Evolutionary conservation across 805 yeast genomes (phyloP), one percentile per base, ranked within the genome.

Genomic region (Cyberlindnera mississippiensis): DNA sequence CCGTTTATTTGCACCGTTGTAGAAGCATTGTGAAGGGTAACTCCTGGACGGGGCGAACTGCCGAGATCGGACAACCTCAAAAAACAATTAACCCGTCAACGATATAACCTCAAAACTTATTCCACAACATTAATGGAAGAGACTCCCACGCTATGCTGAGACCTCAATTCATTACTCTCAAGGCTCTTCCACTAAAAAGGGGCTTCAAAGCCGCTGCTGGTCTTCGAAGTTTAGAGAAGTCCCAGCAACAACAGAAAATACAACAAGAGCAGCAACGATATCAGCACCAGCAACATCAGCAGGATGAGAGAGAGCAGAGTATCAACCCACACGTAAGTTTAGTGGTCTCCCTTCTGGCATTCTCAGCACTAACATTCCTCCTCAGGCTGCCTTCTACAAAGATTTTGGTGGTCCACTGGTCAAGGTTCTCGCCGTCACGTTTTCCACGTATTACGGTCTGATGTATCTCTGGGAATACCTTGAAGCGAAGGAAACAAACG

Each of bases 361-460:
- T 12, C 14, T 15, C 4, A 20, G 7, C 8, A 18, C 40, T 26
- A 36, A 28, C 20, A 18, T 17, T 16, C 12, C 8, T n/a, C 30
- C 28, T 28, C 26, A 56, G 60, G 51, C 58, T 12, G 56, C 53
- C 13, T 72, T 77, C 53, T 77, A 76, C 51, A 62, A 68, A 45
- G 68, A 67, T 28, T 69, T 73, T 49, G 73, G 71, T 1, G 60
- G 54, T 18, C 80, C 82, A 1, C 62, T 72, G 35, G 42, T 67
- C 4, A 76, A 72, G 45, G 68, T 74, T 14, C 56, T 75, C 27
- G 61, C 60, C 0, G 41, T 73, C 7, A 69, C 78, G 6, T 63
- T 73, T 38, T 68, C 60, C 2, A 69, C 78, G 0, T 77, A 71
- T 46, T 76, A 72, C 46, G 57, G 70, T 0, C 46, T 77, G 50